Evolutionary conservation across 805 yeast species (phyloP), one percentile per base, ranked within the genome.

Genomic region (Cyberlindnera americana): DNA sequence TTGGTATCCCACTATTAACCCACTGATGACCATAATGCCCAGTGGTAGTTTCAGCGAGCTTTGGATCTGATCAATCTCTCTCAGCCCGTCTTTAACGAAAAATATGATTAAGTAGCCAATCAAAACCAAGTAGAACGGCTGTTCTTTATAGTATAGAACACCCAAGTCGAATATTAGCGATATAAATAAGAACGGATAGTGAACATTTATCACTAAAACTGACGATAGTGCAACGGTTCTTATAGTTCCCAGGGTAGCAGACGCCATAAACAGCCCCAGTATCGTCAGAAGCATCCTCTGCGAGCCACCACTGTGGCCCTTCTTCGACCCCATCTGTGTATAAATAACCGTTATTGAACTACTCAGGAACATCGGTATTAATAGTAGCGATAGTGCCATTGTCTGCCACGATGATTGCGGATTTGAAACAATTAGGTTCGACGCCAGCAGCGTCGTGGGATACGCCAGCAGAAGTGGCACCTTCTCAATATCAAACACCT

Each of bases 381-480:
- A 18, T 6, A 48, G 14, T 13, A 33, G 14, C 3, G 37, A 22
- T 3, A 48, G 27, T 0, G 32, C 30, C 15, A 37, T 35, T 3
- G 27, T 5, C 18, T 7, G 5, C 35, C 46, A 28, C n/a, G 41
- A 26, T 18, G 13, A 5, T 18, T 21, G 12, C 26, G 18, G n/a
- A 5, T 34, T 21, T n/a, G 47, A 38, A 14, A 39, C 24, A 15
- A 53, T 39, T 30, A 56, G 39, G 32, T 44, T 52, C 3, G 56
- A 48, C 0, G 57, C 48, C 9, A 57, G 40, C 5, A 57, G 32
- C 3, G 44, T 31, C 0, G 61, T 55, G 4, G 61, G 61, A 24
- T 43, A 57, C 7, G 60, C 60, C 34, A 57, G 46, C 2, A 57
- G 47, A 16, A 55, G 26, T 0, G 61, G 61, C 3, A 56, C 45